These are phyloP conservation scores for Podosphaera fusca DNA, from an alignment of 2,329 filamentous ascomycete species.

Conservation along the genomic window DNA sequence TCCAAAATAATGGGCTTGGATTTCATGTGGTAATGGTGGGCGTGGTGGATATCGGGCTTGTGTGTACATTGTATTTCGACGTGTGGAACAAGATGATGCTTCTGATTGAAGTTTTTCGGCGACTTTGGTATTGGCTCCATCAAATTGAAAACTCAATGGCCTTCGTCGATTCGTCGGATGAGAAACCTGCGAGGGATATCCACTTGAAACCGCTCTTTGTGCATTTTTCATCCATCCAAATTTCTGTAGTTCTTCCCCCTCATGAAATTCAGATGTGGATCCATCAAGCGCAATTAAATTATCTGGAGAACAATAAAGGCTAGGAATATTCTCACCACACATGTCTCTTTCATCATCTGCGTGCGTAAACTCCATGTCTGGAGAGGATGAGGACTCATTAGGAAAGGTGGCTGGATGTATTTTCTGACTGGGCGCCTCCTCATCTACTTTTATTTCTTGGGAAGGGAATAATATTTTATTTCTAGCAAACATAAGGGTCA, in stretches of 20 bases:
- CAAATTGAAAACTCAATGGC: conserved; percentile 29
- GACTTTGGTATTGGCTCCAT: conserved; percentile 8
- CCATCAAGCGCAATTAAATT: conserved; percentile 21
- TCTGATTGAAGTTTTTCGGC: conserved; percentile 27
- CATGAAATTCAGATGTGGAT: conserved; percentile 19
- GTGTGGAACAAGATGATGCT: conserved; percentile 19
- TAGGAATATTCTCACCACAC: conserved; percentile 22
- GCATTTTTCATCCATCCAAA: conserved; percentile 14
- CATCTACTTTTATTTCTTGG: conserved; percentile 7
- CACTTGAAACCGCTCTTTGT: conserved; percentile 10
- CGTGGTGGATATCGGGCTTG: conserved; percentile 25
- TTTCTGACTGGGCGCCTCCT: not conserved
- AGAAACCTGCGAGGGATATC: conserved; percentile 13
- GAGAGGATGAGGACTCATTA: conserved; percentile 10
- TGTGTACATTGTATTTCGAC: conserved; percentile 30
- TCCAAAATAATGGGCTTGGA: conserved; percentile 57
- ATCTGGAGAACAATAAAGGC: conserved; percentile 20
- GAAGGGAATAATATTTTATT: conserved; percentile 9
- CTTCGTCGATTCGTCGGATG: conserved; percentile 19
- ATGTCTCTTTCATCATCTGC: conserved; percentile 17
- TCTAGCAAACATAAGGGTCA: conserved; percentile 6
- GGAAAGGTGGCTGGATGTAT: not conserved
- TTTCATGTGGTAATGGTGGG: conserved; percentile 50
- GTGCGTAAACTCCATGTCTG: conserved; percentile 9
- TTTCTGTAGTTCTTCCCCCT: conserved; percentile 13